These are phyloP conservation scores for Gossypium arboreum DNA, from an alignment of 345 rosid genomes.

Conservation along the genomic window DNA sequence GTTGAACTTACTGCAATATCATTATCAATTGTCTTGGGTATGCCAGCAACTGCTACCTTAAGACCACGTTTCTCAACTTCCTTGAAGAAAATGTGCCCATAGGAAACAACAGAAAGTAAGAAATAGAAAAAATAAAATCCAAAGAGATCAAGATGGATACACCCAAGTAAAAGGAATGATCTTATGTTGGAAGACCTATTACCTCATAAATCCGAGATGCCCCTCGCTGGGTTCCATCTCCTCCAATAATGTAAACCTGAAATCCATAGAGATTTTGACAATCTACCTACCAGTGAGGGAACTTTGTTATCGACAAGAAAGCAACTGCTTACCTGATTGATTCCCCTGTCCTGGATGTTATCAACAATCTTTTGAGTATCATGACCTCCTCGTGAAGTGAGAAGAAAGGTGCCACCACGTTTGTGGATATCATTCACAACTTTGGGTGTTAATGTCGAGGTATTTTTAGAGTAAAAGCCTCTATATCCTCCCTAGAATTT, in stretches of 20 bases:
- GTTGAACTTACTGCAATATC: conserved; percentile 70
- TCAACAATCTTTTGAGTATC: conserved; percentile 88
- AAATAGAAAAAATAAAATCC: conserved; percentile 1
- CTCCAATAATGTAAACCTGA: conserved; percentile 93
- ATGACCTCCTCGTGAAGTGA: conserved; percentile 90
- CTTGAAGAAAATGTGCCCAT: conserved; percentile 38
- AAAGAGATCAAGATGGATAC: background rate
- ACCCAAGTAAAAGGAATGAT: background rate
- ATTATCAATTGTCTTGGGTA: conserved; percentile 90
- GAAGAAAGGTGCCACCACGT: conserved; percentile 85
- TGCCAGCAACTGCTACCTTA: conserved; percentile 79
- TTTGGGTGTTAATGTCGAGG: conserved; percentile 65
- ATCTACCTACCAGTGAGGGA: conserved; percentile 5
- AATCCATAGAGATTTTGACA: conserved; percentile 10
- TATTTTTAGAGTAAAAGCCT: conserved; percentile 81
- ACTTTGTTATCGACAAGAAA: conserved; percentile 9
- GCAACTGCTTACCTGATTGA: conserved; percentile 62
- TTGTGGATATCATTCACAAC: conserved; percentile 86
- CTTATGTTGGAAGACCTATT: conserved; percentile 8
- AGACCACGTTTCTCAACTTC: conserved; percentile 89
- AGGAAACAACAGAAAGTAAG: conserved; percentile 9
- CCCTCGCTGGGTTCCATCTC: conserved; percentile 89
- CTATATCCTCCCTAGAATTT: conserved; percentile 71
- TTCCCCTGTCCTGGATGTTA: conserved; percentile 86
- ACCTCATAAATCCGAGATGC: conserved; percentile 81